phyloP scores from a whole-genome alignment of 108 stramenopile species.

The Cylindrotheca closterium region DNA sequence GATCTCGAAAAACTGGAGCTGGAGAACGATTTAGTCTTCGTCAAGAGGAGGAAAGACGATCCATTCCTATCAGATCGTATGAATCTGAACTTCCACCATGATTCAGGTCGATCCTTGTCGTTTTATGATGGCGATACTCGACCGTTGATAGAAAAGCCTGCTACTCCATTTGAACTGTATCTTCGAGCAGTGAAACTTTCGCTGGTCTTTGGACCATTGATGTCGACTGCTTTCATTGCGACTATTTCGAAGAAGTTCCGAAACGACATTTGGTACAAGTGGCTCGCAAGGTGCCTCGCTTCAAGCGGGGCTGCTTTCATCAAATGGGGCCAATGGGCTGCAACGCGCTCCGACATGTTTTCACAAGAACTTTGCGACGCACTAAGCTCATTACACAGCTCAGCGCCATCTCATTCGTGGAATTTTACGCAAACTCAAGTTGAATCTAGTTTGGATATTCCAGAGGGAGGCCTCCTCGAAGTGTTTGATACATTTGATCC shows the following conservation, averaged over 20 bases:
- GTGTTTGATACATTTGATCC: slow-evolving; percentile 71
- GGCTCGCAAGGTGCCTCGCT: slow-evolving; percentile 42
- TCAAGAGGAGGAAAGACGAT: slow-evolving; percentile 2
- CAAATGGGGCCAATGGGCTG: slow-evolving; percentile 85
- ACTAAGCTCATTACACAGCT: slow-evolving; percentile 53
- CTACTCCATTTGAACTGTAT: slow-evolving; percentile 14
- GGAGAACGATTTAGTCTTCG: background rate
- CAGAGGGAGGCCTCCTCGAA: slow-evolving; percentile 20
- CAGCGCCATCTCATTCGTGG: slow-evolving; percentile 70
- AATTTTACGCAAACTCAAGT: slow-evolving; percentile 47
- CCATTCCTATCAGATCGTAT: slow-evolving; percentile 27
- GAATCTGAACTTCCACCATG: slow-evolving; percentile 17
- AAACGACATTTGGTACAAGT: slow-evolving; percentile 44
- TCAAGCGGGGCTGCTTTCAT: slow-evolving; percentile 70
- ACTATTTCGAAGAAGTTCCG: slow-evolving; percentile 43
- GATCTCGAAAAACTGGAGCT: slow-evolving; percentile 8
- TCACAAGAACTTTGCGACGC: slow-evolving; percentile 63
- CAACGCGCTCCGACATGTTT: slow-evolving; percentile 81
- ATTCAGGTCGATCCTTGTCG: background rate
- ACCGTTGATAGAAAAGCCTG: background rate
- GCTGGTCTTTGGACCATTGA: slow-evolving; percentile 36
- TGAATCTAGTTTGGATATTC: slow-evolving; percentile 37
- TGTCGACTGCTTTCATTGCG: slow-evolving; percentile 41
- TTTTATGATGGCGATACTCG: background rate
- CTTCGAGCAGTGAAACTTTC: slow-evolving; percentile 27